These are phyloP conservation scores for Madurella fahalii DNA, from an alignment of 2,329 filamentous ascomycete species.

Conservation along the genomic window DNA sequence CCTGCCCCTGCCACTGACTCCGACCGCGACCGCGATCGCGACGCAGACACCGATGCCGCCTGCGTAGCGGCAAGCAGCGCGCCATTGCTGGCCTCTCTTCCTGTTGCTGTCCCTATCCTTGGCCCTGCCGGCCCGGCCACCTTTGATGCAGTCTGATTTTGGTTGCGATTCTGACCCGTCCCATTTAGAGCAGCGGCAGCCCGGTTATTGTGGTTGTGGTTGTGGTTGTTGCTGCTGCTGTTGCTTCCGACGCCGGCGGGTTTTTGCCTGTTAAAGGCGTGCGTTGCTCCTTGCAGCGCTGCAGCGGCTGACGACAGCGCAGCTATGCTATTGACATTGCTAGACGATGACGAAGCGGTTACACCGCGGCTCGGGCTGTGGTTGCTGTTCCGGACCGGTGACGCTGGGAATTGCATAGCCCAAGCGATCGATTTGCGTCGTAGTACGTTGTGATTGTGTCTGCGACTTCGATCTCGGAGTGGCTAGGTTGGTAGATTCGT, in stretches of 20 bases:
- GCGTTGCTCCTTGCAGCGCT: slow-evolving; percentile 51
- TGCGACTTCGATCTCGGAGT: neutral
- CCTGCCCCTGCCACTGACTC: neutral
- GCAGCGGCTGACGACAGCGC: slow-evolving; percentile 32
- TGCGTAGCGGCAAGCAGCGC: slow-evolving; percentile 31
- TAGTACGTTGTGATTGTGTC: neutral
- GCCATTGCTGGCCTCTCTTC: neutral
- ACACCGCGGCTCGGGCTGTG: slow-evolving; percentile 2
- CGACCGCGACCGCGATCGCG: slow-evolving; percentile 21
- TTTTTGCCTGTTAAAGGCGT: slow-evolving; percentile 43
- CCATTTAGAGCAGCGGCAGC: neutral
- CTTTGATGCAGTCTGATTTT: neutral
- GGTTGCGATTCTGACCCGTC: neutral
- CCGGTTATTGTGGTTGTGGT: slow-evolving; percentile 7
- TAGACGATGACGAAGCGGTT: slow-evolving; percentile 1
- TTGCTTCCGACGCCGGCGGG: slow-evolving; percentile 5
- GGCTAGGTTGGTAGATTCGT: neutral
- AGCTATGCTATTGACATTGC: slow-evolving; percentile 12
- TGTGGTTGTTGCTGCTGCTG: neutral
- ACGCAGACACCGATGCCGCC: slow-evolving; percentile 32
- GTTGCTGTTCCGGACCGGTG: slow-evolving; percentile 8
- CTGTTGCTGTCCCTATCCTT: neutral
- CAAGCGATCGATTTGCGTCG: neutral
- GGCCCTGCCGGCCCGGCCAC: too few species aligned
- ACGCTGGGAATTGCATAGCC: slow-evolving; percentile 15